Evolutionary conservation across 345 rosid species (phyloP).

Genomic region (Aquilaria malaccensis): DNA sequence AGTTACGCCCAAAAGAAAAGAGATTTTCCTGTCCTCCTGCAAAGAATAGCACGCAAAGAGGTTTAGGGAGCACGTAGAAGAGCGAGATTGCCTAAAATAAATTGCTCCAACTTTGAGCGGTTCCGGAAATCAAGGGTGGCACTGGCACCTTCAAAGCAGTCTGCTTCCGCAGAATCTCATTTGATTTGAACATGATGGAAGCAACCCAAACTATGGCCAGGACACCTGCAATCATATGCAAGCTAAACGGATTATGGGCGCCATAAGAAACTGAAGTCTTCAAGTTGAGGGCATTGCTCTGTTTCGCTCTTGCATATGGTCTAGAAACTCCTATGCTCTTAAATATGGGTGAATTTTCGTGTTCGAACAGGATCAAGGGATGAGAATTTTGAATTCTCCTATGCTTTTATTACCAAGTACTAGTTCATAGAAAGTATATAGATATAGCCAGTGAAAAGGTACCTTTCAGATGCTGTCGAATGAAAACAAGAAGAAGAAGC

Average conservation of each 20-base stretch:
- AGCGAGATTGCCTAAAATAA: background rate
- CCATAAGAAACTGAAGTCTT: no score
- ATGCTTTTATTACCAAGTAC: no score
- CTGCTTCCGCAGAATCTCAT: constrained; percentile 49
- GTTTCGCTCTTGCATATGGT: no score
- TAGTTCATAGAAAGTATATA: no score
- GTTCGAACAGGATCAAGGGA: no score
- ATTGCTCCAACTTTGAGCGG: background rate
- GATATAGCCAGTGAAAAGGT: background rate
- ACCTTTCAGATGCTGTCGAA: constrained; percentile 68
- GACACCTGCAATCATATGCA: constrained; percentile 34
- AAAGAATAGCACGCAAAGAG: constrained; percentile 2
- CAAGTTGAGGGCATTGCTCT: no score
- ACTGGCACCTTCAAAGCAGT: constrained; percentile 47
- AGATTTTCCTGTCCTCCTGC: constrained; percentile 55
- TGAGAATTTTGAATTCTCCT: no score
- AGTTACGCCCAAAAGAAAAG: constrained; percentile 30
- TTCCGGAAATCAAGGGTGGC: background rate
- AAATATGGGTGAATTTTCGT: no score
- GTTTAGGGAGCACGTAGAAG: background rate
- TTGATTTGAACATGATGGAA: constrained; percentile 50
- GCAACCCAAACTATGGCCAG: constrained; percentile 43
- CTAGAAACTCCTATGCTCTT: no score
- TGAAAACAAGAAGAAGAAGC: constrained; percentile 43
- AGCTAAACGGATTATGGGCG: background rate